Evolutionary conservation across 345 rosid species (phyloP).

Genomic region (Citrus sp.): DNA sequence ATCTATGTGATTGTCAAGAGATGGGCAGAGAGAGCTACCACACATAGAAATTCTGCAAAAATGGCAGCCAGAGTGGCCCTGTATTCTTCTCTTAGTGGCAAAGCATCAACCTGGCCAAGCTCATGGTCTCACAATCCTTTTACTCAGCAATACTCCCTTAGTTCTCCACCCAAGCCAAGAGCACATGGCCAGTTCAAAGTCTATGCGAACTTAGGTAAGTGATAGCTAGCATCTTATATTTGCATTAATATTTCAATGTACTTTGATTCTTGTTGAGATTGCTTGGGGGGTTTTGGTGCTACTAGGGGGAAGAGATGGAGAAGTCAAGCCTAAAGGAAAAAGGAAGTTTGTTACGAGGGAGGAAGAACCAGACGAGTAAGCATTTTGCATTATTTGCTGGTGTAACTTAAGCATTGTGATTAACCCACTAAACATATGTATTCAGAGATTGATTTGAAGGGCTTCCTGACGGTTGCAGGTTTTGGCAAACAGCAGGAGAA

Average conservation of each 20-base stretch:
- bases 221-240: not conserved
- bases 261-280: not conserved
- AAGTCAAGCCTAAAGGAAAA: conserved; percentile 65
- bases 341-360: conserved; percentile 87
- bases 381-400: not conserved
- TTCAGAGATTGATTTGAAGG: not conserved
- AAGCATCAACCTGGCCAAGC: conserved; percentile 17
- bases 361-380: conserved; percentile 84
- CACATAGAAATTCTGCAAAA: conserved; percentile 1
- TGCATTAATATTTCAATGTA: not conserved
- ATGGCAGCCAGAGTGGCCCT: conserved; percentile 55
- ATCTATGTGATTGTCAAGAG: not conserved
- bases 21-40: not conserved
- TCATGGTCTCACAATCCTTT: conserved; percentile 25
- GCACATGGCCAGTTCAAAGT: conserved; percentile 40
- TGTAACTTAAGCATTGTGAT: not conserved
- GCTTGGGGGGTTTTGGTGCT: conserved; percentile 7
- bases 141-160: not conserved
- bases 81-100: conserved; percentile 33
- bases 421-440: not conserved
- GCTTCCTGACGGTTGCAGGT: conserved; percentile 41
- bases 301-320: conserved; percentile 69
- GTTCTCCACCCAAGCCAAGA: conserved; percentile 23
- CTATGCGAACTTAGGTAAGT: conserved; percentile 54
- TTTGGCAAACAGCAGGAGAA: conserved; percentile 92